These are phyloP conservation scores for Scutellaria minor DNA, from an alignment of 257 asterid species.

Conservation along the genomic window DNA sequence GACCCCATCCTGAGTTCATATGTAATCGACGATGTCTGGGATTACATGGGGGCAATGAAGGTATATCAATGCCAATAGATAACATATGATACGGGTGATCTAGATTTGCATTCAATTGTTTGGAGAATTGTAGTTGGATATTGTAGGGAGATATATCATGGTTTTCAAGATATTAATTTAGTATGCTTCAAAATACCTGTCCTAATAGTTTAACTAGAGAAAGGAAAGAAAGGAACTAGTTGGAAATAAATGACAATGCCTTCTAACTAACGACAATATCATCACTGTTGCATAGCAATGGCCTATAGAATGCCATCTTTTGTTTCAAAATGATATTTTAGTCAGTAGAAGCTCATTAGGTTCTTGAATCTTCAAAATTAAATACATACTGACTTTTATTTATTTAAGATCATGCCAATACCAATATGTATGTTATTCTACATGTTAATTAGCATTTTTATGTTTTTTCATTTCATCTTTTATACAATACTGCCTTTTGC, in stretches of 20 bases:
- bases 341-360: constrained; percentile 18
- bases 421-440: constrained; percentile 19
- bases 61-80: constrained; percentile 48
- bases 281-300: constrained; percentile 7
- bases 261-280: background rate
- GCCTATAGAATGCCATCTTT: background rate
- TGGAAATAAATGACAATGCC: constrained; percentile 6
- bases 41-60: constrained; percentile 98
- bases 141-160: constrained; percentile 10
- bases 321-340: background rate
- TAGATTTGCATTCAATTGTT: constrained; percentile 6
- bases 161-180: constrained; percentile 12
- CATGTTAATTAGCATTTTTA: background rate
- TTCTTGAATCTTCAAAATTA: background rate
- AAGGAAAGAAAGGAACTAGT: background rate
- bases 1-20: constrained; percentile 88
- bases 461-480: constrained; percentile 7
- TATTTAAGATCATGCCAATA: constrained; percentile 11
- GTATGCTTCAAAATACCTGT: background rate
- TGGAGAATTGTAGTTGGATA: constrained; percentile 19
- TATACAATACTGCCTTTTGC: background rate
- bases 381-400: background rate
- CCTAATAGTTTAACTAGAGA: background rate
- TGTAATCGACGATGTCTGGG: constrained; percentile 99
- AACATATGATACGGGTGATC: constrained; percentile 20